A percentile compares a stretch with the other conserved stretches of the same genome.
phyloP scores from a whole-genome alignment of 768 basidiomycete species.

The Suillus plorans region DNA sequence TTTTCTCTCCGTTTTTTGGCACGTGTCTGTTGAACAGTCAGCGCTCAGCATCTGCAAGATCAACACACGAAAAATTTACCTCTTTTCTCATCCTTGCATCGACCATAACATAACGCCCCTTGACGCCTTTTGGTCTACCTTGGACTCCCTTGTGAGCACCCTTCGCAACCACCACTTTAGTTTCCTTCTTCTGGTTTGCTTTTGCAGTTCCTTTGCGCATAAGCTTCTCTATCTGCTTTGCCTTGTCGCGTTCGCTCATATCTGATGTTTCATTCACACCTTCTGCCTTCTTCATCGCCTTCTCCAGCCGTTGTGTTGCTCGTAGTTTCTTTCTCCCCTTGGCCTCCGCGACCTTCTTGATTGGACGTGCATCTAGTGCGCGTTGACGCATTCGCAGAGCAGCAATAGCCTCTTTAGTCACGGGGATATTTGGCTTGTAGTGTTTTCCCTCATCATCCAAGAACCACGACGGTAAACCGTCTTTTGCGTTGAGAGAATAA shows the following conservation, averaged over 20 bases:
- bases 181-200: slow-evolving; percentile 65
- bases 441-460: slow-evolving; percentile 92
- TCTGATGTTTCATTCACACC: slow-evolving; percentile 86
- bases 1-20: slow-evolving; percentile 82
- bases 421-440: slow-evolving; percentile 93
- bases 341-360: slow-evolving; percentile 98
- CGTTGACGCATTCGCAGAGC: slow-evolving; percentile 87
- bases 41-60: slow-evolving; percentile 8
- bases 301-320: slow-evolving; percentile 81
- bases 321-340: slow-evolving; percentile 96
- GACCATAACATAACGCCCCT: slow-evolving; percentile 94
- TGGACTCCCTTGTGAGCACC: slow-evolving; percentile 87
- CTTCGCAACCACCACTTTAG: slow-evolving; percentile 90
- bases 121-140: slow-evolving; percentile 93
- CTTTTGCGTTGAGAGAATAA: slow-evolving; percentile 88
- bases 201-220: slow-evolving; percentile 79
- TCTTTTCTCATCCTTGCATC: slow-evolving; percentile 94
- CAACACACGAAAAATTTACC: slow-evolving; percentile 35
- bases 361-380: slow-evolving; percentile 92
- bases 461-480: slow-evolving; percentile 94
- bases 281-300: slow-evolving; percentile 95
- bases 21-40: slow-evolving; percentile 53
- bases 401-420: slow-evolving; percentile 92
- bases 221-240: slow-evolving; percentile 87
- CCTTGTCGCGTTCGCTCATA: slow-evolving; percentile 94